Conservation (phyloP, 495 filamentous ascomycete genomes). For the Chaetomium cochliodes region DNA sequence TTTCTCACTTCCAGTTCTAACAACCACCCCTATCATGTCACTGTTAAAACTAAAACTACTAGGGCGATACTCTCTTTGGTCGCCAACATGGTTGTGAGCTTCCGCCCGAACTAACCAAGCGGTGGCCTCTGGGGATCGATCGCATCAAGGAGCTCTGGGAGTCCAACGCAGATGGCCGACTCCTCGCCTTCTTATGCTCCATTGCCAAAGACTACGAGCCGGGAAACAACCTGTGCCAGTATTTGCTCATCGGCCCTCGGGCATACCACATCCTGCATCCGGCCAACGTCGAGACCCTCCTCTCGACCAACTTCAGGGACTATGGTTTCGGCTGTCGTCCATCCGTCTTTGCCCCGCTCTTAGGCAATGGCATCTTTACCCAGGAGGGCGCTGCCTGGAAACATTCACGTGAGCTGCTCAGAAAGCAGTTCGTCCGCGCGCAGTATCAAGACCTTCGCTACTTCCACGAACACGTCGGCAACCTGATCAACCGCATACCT, state of each 20-base stretch:
- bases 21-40: background rate
- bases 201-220: slow-evolving; percentile 40
- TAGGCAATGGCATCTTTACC: slow-evolving; percentile 40
- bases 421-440: slow-evolving; percentile 53
- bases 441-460: slow-evolving; percentile 43
- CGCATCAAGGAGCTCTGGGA: slow-evolving; percentile 40
- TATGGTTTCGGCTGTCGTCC: slow-evolving; percentile 38
- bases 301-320: slow-evolving; percentile 43
- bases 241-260: slow-evolving; percentile 37
- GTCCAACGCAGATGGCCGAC: slow-evolving; percentile 35
- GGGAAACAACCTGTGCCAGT: slow-evolving; percentile 34
- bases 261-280: slow-evolving; percentile 39
- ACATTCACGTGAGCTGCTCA: slow-evolving; percentile 37
- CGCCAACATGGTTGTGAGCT: slow-evolving; percentile 32
- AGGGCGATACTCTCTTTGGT: background rate
- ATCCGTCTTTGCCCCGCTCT: slow-evolving; percentile 35
- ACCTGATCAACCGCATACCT: slow-evolving; percentile 42
- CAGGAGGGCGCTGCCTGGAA: slow-evolving; percentile 37
- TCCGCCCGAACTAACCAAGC: slow-evolving; percentile 35
- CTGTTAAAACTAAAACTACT: background rate
- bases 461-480: slow-evolving; percentile 44
- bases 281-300: slow-evolving; percentile 38
- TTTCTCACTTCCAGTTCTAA: background rate
- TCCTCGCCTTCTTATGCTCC: slow-evolving; percentile 39
- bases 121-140: slow-evolving; percentile 45